A percentile compares a stretch with the other conserved stretches of the same genome.
phyloP scores from a whole-genome alignment of 306 rosid species.

The Vigna radiata region DNA sequence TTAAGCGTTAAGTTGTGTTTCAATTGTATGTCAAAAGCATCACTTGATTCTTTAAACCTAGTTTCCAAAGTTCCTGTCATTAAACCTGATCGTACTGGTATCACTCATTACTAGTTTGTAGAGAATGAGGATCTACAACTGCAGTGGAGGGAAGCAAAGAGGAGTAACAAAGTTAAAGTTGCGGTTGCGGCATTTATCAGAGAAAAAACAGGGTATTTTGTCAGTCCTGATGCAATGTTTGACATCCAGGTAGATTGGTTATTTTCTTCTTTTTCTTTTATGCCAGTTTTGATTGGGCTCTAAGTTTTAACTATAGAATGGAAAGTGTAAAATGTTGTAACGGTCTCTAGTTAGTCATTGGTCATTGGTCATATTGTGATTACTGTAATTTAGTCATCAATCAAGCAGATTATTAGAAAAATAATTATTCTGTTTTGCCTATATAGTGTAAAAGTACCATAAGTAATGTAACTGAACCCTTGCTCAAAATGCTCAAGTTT shows the following conservation, averaged over 20 bases:
- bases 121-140: conserved; percentile 83
- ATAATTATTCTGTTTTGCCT: background rate
- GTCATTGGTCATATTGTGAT: background rate
- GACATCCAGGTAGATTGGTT: conserved; percentile 79
- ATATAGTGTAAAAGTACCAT: background rate
- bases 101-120: conserved; percentile 62
- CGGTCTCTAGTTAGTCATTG: background rate
- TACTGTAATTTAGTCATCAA: background rate
- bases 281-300: conserved; percentile 14
- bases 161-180: too few relatives aligned
- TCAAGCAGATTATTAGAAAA: background rate
- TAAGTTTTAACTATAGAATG: conserved; percentile 26
- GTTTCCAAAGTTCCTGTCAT: conserved; percentile 32
- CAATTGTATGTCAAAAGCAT: conserved; percentile 23
- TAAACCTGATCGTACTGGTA: conserved; percentile 45
- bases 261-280: conserved; percentile 4
- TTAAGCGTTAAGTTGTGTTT: conserved; percentile 22
- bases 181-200: conserved; percentile 67
- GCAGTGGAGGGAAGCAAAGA: too few relatives aligned
- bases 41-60: conserved; percentile 28
- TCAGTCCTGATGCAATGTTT: conserved; percentile 92
- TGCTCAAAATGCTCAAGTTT: conserved; percentile 23
- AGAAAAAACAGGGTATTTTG: conserved; percentile 89
- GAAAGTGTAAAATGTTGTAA: conserved; percentile 21
- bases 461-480: background rate